Evolutionary conservation across 2,329 filamentous ascomycete species (phyloP), one percentile per base, ranked within the genome.

Genomic region (Nectriaceae sp.): DNA sequence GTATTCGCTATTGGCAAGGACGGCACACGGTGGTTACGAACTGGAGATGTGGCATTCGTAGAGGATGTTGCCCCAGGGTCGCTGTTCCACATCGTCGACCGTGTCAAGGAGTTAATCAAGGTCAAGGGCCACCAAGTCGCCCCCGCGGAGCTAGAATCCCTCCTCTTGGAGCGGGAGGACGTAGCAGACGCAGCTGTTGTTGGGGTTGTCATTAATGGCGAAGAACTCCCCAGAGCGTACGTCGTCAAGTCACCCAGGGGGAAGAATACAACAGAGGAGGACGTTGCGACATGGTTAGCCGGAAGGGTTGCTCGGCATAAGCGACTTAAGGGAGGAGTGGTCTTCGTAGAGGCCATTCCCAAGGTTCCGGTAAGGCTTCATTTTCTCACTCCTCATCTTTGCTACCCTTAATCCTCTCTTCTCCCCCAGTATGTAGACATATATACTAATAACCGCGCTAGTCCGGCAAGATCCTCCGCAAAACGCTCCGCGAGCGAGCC

Each of bases 11-110:
- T 67, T 5, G 78, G 80, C 51, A 50, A 63, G 2, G 70, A 75
- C 49, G 78, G 76, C 39, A 76, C 71, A 22, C 70, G 83, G 16
- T 92, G 89, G 88, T 68, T 92, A 52, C 84, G 82, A 62, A 91
- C 88, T 1, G 89, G 89, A 3, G 89, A 92, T 56, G 79, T 92
- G 42, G 87, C 82, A 15, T 87, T 82, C 59, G 77, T 89, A 52
- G 75, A 84, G 44, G 75, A 76, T 22, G 81, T 84, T 57, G 75
- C 78, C 50, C 61, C 70, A 0, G 78, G 78, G 13, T 73, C 67
- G 1, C 66, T 73, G 42, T 73, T 78, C 56, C 80, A 82, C 66
- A 88, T 96, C 49, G 87, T 92, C 24, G 89, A 93, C 66, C 80
- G 89, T 33, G 82, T 83, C 44, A 71, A 93, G 77, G 80, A 84